Evolutionary conservation across 441 rosid genomes (phyloP).

Genomic region (Theobroma grandiflorum): DNA sequence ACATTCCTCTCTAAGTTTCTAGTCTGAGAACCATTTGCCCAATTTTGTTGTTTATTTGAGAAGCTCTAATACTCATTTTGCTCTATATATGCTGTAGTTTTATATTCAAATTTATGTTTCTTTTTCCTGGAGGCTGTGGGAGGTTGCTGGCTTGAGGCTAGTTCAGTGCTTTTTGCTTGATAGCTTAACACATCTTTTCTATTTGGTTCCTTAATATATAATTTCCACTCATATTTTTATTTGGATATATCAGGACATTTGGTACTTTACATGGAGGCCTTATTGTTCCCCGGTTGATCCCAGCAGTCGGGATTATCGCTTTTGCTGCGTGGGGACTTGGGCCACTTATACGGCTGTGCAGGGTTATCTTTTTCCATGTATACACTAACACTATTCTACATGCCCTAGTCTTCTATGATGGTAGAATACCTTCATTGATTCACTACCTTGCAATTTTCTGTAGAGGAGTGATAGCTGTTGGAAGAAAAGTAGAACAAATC

Average conservation of each 20-base stretch:
- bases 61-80: background rate
- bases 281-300: slow-evolving; percentile 50
- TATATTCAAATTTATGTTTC: background rate
- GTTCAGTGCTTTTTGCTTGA: slow-evolving; percentile 14
- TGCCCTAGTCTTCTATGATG: slow-evolving; percentile 28
- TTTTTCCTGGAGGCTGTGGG: background rate
- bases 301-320: slow-evolving; percentile 66
- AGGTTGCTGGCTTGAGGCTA: background rate
- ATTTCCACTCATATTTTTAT: slow-evolving; percentile 5
- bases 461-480: slow-evolving; percentile 64
- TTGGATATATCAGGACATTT: slow-evolving; percentile 52
- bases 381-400: slow-evolving; percentile 21
- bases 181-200: slow-evolving; percentile 1
- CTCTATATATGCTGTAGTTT: background rate
- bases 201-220: slow-evolving; percentile 7
- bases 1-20: background rate
- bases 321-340: slow-evolving; percentile 77
- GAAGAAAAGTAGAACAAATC: slow-evolving; percentile 55
- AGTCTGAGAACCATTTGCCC: background rate
- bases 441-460: slow-evolving; percentile 28
- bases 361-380: slow-evolving; percentile 57
- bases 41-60: slow-evolving; percentile 16
- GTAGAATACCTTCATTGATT: slow-evolving; percentile 30
- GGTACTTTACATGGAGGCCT: slow-evolving; percentile 53
- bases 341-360: slow-evolving; percentile 57